phyloP scores from a whole-genome alignment of 495 filamentous ascomycete species.

The Zalerion maritima region DNA sequence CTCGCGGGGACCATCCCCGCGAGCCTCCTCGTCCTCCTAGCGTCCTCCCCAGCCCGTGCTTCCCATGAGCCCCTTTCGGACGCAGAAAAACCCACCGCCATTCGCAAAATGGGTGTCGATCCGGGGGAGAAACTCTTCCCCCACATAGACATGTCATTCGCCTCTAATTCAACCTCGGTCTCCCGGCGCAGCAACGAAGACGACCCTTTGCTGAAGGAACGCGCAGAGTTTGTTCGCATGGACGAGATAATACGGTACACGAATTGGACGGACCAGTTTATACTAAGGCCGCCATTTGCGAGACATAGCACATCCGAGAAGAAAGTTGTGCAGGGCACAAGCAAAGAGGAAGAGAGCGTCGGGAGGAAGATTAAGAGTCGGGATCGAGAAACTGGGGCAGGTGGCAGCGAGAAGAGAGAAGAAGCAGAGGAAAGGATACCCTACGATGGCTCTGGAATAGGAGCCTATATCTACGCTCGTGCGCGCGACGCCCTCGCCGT shows the following conservation, averaged over 20 bases:
- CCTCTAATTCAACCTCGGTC: too few species aligned
- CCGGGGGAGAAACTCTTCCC: conserved; percentile 75
- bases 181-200: conserved; percentile 8
- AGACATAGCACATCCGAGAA: conserved; percentile 12
- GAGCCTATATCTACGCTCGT: conserved; percentile 12
- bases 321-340: too few species aligned
- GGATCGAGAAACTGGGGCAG: background rate
- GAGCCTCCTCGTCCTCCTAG: conserved; percentile 33
- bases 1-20: conserved; percentile 32
- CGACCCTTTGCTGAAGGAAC: conserved; percentile 2
- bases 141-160: conserved; percentile 43
- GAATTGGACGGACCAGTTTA: conserved; percentile 16
- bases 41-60: conserved; percentile 16
- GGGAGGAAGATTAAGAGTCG: too few species aligned
- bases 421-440: conserved; percentile 8
- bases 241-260: conserved; percentile 5
- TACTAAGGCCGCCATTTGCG: conserved; percentile 24
- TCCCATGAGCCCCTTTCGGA: conserved; percentile 9
- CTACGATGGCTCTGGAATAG: conserved; percentile 1
- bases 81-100: conserved; percentile 27
- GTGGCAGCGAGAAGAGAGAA: conserved; percentile 6
- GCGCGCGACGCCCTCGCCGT: conserved; percentile 21
- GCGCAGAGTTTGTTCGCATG: conserved; percentile 1
- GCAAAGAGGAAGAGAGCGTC: too few species aligned
- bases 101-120: conserved; percentile 66